phyloP scores from a whole-genome alignment of 108 stramenopile species.

The Schizochytrium sp. region DNA sequence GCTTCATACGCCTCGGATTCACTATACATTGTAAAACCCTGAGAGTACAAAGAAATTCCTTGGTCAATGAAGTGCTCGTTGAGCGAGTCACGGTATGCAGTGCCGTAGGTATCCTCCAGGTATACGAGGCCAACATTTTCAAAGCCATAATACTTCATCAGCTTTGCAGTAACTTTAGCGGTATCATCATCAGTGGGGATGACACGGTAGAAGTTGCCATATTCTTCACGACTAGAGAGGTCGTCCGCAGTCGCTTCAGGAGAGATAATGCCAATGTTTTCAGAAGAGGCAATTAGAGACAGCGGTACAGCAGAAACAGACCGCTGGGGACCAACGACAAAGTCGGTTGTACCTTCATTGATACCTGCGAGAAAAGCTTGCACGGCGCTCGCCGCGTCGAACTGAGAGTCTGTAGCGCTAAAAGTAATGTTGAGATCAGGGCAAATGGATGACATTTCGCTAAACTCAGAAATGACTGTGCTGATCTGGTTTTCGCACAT shows the following conservation, averaged over 20 bases:
- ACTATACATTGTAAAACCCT: background rate
- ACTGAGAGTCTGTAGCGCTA: too few species aligned
- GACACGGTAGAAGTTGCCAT: constrained; percentile 24
- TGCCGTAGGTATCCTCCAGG: constrained; percentile 32
- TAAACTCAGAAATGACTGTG: too few species aligned
- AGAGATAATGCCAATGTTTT: constrained; percentile 2
- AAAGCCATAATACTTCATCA: background rate
- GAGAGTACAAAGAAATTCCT: background rate
- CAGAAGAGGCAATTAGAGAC: background rate
- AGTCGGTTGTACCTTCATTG: background rate
- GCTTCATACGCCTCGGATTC: background rate
- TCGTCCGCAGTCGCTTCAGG: background rate
- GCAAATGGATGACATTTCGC: too few species aligned
- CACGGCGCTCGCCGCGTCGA: too few species aligned
- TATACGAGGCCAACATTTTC: constrained; percentile 9
- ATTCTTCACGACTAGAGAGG: constrained; percentile 8
- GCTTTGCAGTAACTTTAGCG: constrained; percentile 13
- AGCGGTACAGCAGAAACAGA: background rate
- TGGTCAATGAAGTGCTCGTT: background rate
- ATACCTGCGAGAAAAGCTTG: too few species aligned
- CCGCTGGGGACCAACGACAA: constrained; percentile 8
- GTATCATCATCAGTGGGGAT: constrained; percentile 40
- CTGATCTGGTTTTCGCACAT: too few species aligned
- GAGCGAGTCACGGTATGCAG: background rate
- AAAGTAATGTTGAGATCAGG: too few species aligned